phyloP scores from a whole-genome alignment of 768 basidiomycete species.

The Tulasnella sp. region DNA sequence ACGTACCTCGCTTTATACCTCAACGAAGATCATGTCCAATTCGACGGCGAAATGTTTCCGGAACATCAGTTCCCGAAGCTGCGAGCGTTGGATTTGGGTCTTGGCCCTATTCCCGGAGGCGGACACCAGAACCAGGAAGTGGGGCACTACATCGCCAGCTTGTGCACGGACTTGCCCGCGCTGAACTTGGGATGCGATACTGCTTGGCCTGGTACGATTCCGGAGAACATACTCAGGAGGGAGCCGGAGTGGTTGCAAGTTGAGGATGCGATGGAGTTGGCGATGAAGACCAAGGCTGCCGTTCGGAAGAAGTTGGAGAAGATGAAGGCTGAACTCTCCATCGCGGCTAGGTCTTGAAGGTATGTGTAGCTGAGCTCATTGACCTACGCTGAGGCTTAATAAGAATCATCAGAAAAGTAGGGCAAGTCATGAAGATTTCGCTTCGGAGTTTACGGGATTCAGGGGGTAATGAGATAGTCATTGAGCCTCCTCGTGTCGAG shows the following conservation, averaged over 20 bases:
- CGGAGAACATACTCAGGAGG: background rate
- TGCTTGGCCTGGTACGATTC: background rate
- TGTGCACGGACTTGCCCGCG: background rate
- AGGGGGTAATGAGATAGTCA: no score
- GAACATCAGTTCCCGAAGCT: background rate
- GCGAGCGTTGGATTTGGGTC: background rate
- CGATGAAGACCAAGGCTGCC: background rate
- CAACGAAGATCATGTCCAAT: background rate
- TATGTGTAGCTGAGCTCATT: background rate
- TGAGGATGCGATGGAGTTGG: background rate
- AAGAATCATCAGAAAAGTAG: no score
- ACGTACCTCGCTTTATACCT: background rate
- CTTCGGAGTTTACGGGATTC: background rate
- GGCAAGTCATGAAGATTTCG: background rate
- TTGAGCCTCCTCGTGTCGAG: no score
- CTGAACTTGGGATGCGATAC: background rate
- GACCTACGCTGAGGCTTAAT: no score
- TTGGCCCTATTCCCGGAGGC: background rate
- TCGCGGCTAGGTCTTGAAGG: background rate
- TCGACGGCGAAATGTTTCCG: background rate
- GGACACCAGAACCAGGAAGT: background rate
- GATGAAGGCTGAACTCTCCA: no score
- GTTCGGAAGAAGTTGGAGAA: background rate
- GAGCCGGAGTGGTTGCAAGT: background rate
- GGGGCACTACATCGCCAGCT: background rate